Evolutionary conservation across 2,329 filamentous ascomycete genomes (phyloP).

Genomic region (Malbranchea zuffiana): DNA sequence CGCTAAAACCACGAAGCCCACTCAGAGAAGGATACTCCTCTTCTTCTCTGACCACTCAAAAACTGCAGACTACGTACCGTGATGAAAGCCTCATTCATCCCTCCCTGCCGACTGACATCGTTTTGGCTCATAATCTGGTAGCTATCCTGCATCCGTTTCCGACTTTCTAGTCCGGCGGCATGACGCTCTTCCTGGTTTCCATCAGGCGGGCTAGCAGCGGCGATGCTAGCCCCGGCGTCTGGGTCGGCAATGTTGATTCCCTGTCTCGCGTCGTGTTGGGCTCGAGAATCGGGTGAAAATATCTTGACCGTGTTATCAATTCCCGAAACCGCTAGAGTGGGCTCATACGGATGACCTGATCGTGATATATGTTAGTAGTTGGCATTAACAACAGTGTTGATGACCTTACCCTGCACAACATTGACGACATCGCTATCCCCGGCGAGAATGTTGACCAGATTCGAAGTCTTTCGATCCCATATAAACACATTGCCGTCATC

Average conservation of each 20-base stretch:
- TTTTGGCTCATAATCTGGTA: conserved; percentile 54
- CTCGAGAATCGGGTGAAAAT: conserved; percentile 50
- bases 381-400: neutral
- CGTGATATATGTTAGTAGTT: neutral
- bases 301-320: conserved; percentile 61
- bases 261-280: conserved; percentile 46
- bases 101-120: conserved; percentile 48
- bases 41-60: conserved; percentile 14
- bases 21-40: conserved; percentile 18
- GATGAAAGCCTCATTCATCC: conserved; percentile 47
- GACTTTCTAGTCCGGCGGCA: conserved; percentile 42
- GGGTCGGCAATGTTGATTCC: conserved; percentile 48
- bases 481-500: conserved; percentile 59
- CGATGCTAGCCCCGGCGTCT: conserved; percentile 29
- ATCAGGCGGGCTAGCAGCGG: conserved; percentile 21
- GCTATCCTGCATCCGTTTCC: conserved; percentile 48
- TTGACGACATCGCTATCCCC: conserved; percentile 61
- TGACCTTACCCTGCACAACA: conserved; percentile 47
- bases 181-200: conserved; percentile 16
- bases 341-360: conserved; percentile 54
- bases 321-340: conserved; percentile 53
- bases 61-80: conserved; percentile 36
- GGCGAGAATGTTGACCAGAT: conserved; percentile 54
- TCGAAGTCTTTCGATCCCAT: conserved; percentile 53
- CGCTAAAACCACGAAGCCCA: conserved; percentile 17